phyloP scores from a whole-genome alignment of 2,329 filamentous ascomycete genomes.

The Clathrospora elynae region DNA sequence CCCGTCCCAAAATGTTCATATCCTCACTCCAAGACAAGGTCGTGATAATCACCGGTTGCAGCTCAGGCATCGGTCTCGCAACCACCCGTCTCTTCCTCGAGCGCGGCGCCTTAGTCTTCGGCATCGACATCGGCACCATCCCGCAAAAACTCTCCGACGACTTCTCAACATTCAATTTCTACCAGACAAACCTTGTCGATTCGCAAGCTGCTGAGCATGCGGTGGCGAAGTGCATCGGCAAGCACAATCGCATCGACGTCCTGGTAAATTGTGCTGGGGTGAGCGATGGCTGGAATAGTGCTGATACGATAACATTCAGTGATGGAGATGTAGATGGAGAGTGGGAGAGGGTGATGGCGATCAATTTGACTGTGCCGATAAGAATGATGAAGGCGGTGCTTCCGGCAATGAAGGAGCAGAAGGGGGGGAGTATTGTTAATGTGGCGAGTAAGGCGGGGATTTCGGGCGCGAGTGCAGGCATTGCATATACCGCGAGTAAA shows the following conservation, averaged over 20 bases:
- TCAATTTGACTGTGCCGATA: conserved; percentile 54
- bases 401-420: conserved; percentile 49
- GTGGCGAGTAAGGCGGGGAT: conserved; percentile 38
- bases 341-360: conserved; percentile 50
- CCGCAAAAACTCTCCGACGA: conserved; percentile 21
- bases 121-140: conserved; percentile 33
- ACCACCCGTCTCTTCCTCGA: conserved; percentile 32
- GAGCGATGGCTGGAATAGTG: conserved; percentile 51
- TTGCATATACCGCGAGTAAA: conserved; percentile 55
- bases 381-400: conserved; percentile 54
- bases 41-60: conserved; percentile 38
- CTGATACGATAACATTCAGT: conserved; percentile 49
- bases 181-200: conserved; percentile 31
- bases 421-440: conserved; percentile 52
- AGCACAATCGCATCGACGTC: conserved; percentile 44
- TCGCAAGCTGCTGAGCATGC: conserved; percentile 28
- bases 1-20: conserved; percentile 21
- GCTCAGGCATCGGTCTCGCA: conserved; percentile 39
- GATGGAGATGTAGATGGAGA: conserved; percentile 46
- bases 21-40: conserved; percentile 33
- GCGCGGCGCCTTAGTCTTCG: conserved; percentile 36
- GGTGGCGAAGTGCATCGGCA: conserved; percentile 30
- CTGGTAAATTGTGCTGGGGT: conserved; percentile 55
- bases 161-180: conserved; percentile 29
- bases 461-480: conserved; percentile 50